These are phyloP conservation scores for Juglanconis juglandina DNA, from an alignment of 2,329 filamentous ascomycete species.

Conservation along the genomic window DNA sequence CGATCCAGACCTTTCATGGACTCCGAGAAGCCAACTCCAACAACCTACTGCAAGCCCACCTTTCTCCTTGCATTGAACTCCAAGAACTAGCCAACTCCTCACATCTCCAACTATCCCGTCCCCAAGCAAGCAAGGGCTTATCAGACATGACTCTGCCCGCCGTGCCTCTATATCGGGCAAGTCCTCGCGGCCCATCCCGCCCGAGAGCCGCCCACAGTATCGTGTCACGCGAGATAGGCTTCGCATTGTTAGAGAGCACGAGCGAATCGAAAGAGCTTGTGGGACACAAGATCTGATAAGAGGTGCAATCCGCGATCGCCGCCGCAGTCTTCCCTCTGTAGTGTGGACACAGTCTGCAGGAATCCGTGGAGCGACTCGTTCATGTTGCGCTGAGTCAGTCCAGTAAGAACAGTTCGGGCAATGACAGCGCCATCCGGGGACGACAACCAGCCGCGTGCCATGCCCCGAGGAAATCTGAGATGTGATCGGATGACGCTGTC, in stretches of 20 bases:
- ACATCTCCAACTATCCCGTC: not conserved
- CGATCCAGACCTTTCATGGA: too few relatives aligned
- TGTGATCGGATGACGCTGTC: not conserved
- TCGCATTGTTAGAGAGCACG: not conserved
- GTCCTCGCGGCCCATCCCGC: slow-evolving; percentile 16
- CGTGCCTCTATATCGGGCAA: slow-evolving; percentile 17
- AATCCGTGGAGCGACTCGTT: slow-evolving; percentile 5
- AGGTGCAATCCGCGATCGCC: not conserved
- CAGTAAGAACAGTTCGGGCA: not conserved
- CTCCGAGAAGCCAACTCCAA: too few relatives aligned
- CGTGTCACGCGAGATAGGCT: not conserved
- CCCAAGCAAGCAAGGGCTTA: not conserved
- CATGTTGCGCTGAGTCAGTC: not conserved
- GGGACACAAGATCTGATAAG: slow-evolving; percentile 1
- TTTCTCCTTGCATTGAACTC: not conserved
- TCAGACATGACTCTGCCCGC: not conserved
- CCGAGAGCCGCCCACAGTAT: slow-evolving; percentile 11
- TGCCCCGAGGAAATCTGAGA: not conserved
- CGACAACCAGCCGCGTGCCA: not conserved
- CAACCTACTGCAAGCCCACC: not conserved
- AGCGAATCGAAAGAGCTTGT: slow-evolving; percentile 4
- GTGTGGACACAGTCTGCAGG: slow-evolving; percentile 14
- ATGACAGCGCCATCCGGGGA: not conserved
- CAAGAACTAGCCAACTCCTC: not conserved
- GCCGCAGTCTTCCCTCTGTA: not conserved